Percentiles rank a stretch among this genome's conserved stretches.
These are phyloP conservation scores for Bolboschoenoplectus hybrid DNA, from an alignment of 202 grass and related monocot species.

Conservation along the genomic window DNA sequence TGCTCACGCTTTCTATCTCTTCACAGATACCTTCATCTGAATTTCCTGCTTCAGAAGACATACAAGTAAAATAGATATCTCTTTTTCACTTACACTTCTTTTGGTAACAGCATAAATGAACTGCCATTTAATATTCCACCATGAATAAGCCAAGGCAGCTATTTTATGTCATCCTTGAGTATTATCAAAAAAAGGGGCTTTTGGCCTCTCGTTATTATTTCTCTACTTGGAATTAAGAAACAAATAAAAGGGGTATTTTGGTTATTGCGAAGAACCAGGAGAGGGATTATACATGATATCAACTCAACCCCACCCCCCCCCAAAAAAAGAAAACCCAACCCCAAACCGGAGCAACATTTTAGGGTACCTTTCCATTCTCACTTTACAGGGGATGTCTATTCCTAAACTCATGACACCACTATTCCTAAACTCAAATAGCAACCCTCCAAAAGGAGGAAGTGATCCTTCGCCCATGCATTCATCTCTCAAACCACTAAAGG, in stretches of 20 bases:
- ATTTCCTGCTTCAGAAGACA: background rate
- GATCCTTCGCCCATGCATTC: background rate
- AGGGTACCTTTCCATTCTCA: too few relatives aligned
- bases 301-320: too few relatives aligned
- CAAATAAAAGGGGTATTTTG: too few relatives aligned
- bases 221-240: too few relatives aligned
- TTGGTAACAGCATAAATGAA: background rate
- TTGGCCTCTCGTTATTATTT: background rate
- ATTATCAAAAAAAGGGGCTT: background rate
- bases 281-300: too few relatives aligned
- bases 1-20: conserved; percentile 39
- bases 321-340: too few relatives aligned
- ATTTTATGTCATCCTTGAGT: too few relatives aligned
- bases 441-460: background rate
- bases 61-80: background rate
- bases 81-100: background rate
- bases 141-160: background rate
- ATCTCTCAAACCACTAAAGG: background rate
- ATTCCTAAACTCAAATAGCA: background rate
- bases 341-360: too few relatives aligned
- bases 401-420: background rate
- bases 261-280: too few relatives aligned
- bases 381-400: too few relatives aligned
- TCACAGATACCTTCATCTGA: conserved; percentile 35
- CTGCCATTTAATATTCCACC: background rate